These are phyloP conservation scores for Sporothrix brunneoviolacea DNA, from an alignment of 2,329 filamentous ascomycete genomes.

Conservation along the genomic window DNA sequence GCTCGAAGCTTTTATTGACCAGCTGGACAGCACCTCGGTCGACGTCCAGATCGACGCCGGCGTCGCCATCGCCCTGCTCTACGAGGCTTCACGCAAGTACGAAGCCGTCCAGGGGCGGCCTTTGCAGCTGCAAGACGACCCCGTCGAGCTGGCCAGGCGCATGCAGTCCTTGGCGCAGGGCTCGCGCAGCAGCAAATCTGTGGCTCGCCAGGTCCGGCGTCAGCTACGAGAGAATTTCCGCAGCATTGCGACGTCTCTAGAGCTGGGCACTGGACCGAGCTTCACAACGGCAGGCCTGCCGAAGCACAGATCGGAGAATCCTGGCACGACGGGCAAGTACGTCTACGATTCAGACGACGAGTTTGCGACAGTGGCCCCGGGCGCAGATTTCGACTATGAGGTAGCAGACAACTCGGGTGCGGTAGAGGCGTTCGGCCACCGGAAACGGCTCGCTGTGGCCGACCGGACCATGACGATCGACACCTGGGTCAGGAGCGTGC, in stretches of 20 bases:
- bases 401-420: slow-evolving; percentile 20
- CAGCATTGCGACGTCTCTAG: slow-evolving; percentile 49
- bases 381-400: slow-evolving; percentile 13
- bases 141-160: slow-evolving; percentile 40
- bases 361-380: not conserved
- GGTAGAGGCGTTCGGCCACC: slow-evolving; percentile 45
- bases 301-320: slow-evolving; percentile 21
- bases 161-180: slow-evolving; percentile 42
- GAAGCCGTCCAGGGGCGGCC: slow-evolving; percentile 44
- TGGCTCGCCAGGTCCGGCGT: slow-evolving; percentile 43
- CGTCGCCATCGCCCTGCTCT: slow-evolving; percentile 74
- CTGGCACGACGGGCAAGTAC: not conserved
- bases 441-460: slow-evolving; percentile 43
- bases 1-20: slow-evolving; percentile 76
- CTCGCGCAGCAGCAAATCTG: slow-evolving; percentile 33
- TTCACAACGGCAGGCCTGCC: slow-evolving; percentile 44
- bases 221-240: slow-evolving; percentile 42
- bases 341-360: not conserved
- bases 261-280: slow-evolving; percentile 46
- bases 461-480: slow-evolving; percentile 40
- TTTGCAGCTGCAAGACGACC: slow-evolving; percentile 43
- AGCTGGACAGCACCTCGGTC: slow-evolving; percentile 68
- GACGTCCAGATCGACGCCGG: slow-evolving; percentile 71
- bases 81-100: slow-evolving; percentile 57
- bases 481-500: slow-evolving; percentile 44